Percentiles rank a stretch among this genome's conserved stretches.
Conservation (phyloP, 1,284 basidiomycete species). For the Austroboletus niveus region DNA sequence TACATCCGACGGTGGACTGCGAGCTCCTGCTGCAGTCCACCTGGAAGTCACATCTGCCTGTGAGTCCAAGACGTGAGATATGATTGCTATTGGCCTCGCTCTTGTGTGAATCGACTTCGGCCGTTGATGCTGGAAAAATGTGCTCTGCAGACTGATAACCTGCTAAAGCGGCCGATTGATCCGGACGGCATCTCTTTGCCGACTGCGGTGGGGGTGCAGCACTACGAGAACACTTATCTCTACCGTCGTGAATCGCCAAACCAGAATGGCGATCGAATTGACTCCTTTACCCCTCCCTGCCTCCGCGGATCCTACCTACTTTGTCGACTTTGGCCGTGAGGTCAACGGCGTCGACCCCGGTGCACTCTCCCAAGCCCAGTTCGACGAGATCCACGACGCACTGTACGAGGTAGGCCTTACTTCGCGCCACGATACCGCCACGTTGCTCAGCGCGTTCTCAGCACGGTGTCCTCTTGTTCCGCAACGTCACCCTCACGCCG, state of each 20-base stretch:
- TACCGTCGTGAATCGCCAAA: neutral
- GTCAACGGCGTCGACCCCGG: constrained; percentile 63
- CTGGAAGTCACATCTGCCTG: neutral
- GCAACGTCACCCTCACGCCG: constrained; percentile 65
- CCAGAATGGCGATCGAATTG: constrained; percentile 54
- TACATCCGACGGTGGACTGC: neutral
- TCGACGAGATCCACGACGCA: constrained; percentile 57
- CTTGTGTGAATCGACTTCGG: no score
- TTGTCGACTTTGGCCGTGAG: constrained; percentile 63
- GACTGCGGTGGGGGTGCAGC: no score
- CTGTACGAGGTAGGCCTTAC: constrained; percentile 59
- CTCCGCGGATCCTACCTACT: constrained; percentile 56
- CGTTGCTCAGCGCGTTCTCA: constrained; percentile 27
- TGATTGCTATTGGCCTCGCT: constrained; percentile 5
- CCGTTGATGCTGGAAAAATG: no score
- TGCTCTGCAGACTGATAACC: no score
- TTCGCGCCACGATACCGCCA: constrained; percentile 15
- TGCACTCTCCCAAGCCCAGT: constrained; percentile 50
- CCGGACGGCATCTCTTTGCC: no score
- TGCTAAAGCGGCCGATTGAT: no score
- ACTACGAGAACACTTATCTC: neutral
- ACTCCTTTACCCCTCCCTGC: constrained; percentile 56
- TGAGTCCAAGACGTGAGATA: constrained; percentile 4
- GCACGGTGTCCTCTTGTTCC: constrained; percentile 77
- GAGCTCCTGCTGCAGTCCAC: no score